Evolutionary conservation across 768 basidiomycete genomes (phyloP).

Genomic region (Trametopsis cervina): DNA sequence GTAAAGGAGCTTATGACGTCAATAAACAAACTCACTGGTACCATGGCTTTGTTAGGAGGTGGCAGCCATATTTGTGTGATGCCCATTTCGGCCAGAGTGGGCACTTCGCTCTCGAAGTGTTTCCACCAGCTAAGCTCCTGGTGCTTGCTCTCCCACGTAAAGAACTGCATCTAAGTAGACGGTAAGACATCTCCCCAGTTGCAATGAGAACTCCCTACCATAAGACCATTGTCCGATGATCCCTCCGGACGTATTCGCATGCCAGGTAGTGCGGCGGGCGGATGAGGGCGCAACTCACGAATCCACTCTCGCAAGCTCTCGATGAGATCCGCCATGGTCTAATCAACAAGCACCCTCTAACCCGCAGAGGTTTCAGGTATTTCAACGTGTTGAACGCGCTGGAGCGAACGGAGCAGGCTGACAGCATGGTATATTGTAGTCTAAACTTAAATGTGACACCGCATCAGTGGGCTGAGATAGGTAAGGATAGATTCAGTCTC

Average conservation of each 20-base stretch:
- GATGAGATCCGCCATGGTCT: conserved; percentile 7
- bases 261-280: conserved; percentile 39
- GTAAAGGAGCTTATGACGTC: no score
- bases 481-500: conserved; percentile 21
- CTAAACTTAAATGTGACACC: no score
- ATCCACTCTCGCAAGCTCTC: conserved; percentile 6
- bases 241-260: conserved; percentile 58
- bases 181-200: background rate
- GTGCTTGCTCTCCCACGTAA: conserved; percentile 69
- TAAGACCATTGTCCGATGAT: conserved; percentile 48
- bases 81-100: conserved; percentile 56
- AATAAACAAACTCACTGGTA: conserved; percentile 46
- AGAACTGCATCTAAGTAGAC: conserved; percentile 61
- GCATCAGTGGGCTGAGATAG: no score
- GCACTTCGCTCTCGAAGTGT: conserved; percentile 60
- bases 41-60: conserved; percentile 74
- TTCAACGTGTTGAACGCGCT: no score
- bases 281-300: conserved; percentile 8
- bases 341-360: no score
- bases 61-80: conserved; percentile 82
- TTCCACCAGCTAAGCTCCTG: conserved; percentile 72
- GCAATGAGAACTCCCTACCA: conserved; percentile 39
- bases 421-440: no score
- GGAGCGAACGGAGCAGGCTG: no score
- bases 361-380: no score